phyloP scores from a whole-genome alignment of 257 asterid genomes.

The Cynanchum wilfordii region DNA sequence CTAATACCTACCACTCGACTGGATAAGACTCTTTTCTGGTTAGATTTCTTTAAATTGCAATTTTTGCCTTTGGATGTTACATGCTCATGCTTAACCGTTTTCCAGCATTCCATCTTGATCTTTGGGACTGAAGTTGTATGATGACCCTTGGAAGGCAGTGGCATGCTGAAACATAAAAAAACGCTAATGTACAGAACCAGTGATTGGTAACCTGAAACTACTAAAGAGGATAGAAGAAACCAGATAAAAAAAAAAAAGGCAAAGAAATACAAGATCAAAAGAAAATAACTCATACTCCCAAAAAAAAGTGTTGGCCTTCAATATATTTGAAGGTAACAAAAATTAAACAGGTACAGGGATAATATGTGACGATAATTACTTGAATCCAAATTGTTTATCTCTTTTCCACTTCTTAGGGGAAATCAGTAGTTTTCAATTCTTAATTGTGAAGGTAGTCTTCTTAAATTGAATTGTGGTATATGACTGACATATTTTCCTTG shows the following conservation, averaged over 20 bases:
- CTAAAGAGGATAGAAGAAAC: neutral
- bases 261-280: neutral
- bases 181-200: slow-evolving; percentile 1
- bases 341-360: neutral
- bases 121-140: slow-evolving; percentile 31
- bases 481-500: neutral
- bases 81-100: slow-evolving; percentile 51
- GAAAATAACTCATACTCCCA: slow-evolving; percentile 1
- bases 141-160: slow-evolving; percentile 30
- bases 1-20: slow-evolving; percentile 38
- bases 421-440: neutral
- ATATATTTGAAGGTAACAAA: neutral
- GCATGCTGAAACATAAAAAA: slow-evolving; percentile 26
- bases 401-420: neutral
- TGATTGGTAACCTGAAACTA: neutral
- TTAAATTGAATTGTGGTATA: neutral
- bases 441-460: neutral
- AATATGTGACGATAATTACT: neutral
- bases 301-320: neutral
- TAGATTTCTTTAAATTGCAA: slow-evolving; percentile 25
- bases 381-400: neutral
- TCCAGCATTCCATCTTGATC: slow-evolving; percentile 61
- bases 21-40: slow-evolving; percentile 30
- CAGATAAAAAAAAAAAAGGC: too few relatives aligned
- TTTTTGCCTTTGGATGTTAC: slow-evolving; percentile 31